These are phyloP conservation scores for Xylaria sp. DNA, from an alignment of 2,329 filamentous ascomycete species.

Conservation along the genomic window DNA sequence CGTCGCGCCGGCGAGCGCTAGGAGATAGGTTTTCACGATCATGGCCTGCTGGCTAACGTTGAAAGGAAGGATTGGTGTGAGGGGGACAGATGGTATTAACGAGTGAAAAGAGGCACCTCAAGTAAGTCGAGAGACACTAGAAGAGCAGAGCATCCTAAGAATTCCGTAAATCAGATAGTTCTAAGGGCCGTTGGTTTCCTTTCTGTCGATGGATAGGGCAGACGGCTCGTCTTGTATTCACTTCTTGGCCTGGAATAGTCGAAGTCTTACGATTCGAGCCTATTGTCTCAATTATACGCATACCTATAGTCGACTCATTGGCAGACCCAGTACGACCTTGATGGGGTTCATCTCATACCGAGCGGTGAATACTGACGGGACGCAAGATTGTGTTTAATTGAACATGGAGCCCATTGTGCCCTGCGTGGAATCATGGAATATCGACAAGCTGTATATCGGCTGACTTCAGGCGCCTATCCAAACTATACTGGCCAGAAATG, in stretches of 20 bases:
- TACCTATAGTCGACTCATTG: background rate
- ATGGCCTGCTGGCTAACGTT: no score
- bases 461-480: no score
- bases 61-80: background rate
- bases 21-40: constrained; percentile 13
- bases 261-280: constrained; percentile 2
- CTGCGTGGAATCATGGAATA: no score
- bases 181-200: no score
- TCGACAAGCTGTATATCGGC: no score
- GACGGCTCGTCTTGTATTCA: background rate
- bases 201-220: background rate
- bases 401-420: no score
- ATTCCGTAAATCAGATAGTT: background rate
- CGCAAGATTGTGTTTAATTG: no score
- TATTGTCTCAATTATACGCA: constrained; percentile 6
- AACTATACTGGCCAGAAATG: no score
- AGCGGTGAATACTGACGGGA: no score
- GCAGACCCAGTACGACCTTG: background rate
- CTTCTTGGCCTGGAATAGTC: background rate
- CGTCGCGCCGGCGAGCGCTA: constrained; percentile 9
- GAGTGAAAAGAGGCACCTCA: background rate
- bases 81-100: background rate
- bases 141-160: background rate
- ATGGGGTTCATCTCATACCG: no score
- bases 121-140: background rate